Conservation (phyloP, 805 yeast species). For the Ogataea saltuana region DNA sequence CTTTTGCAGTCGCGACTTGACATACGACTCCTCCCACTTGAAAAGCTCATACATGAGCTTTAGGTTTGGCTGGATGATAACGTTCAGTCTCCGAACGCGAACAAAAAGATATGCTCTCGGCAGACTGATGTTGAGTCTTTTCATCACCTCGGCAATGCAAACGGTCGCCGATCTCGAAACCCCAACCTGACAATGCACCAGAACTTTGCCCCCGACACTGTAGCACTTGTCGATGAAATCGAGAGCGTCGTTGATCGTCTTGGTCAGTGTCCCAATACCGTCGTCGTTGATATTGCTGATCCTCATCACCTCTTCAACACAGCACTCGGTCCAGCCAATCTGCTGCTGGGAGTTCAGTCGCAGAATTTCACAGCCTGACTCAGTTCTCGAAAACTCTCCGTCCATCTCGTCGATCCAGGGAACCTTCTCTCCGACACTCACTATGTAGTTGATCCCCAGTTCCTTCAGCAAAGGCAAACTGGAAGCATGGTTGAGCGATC, state of each 20-base stretch:
- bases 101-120: conserved; percentile 84
- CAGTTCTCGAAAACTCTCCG: conserved; percentile 19
- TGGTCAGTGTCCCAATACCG: conserved; percentile 77
- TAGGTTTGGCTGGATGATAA: conserved; percentile 91
- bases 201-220: conserved; percentile 47
- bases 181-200: conserved; percentile 95
- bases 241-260: conserved; percentile 62
- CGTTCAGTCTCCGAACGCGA: conserved; percentile 85
- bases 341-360: conserved; percentile 22
- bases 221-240: conserved; percentile 61
- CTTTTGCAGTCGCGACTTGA: conserved; percentile 13
- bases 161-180: conserved; percentile 95
- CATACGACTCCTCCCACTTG: conserved; percentile 56
- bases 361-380: conserved; percentile 34
- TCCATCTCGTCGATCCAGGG: conserved; percentile 53
- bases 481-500: conserved; percentile 81
- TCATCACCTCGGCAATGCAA: conserved; percentile 94
- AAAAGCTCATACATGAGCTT: conserved; percentile 88
- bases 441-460: conserved; percentile 70
- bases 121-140: conserved; percentile 61
- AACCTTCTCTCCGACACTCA: conserved; percentile 82
- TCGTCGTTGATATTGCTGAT: conserved; percentile 83
- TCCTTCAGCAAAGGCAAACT: conserved; percentile 59
- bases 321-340: conserved; percentile 24
- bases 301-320: conserved; percentile 53